Evolutionary conservation across 371 early-diverging fungal species (phyloP).

Genomic region (Actinomucor elegans): DNA sequence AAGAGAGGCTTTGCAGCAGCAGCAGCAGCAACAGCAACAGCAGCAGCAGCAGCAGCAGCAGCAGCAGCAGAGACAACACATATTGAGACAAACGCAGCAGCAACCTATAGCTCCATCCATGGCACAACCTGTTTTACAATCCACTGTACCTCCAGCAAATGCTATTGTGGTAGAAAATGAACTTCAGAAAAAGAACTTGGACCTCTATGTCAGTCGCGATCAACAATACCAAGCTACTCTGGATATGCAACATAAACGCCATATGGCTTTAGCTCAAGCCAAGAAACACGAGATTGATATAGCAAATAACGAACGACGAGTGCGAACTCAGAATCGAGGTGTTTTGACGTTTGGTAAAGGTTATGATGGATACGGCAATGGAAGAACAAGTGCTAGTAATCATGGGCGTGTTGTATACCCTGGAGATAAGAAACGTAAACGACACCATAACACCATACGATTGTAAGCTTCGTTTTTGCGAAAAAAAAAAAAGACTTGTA

Average conservation of each 20-base stretch:
- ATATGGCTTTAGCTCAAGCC: slow-evolving; percentile 39
- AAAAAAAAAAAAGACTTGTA: no score
- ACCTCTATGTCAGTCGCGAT: slow-evolving; percentile 34
- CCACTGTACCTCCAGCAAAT: neutral
- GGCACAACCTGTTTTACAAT: neutral
- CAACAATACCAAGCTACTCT: slow-evolving; percentile 36
- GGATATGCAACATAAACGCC: slow-evolving; percentile 41
- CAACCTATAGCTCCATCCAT: neutral
- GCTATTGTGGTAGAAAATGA: neutral
- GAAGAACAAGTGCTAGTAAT: slow-evolving; percentile 12
- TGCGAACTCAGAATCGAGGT: slow-evolving; percentile 29
- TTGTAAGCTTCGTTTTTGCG: slow-evolving; percentile 37
- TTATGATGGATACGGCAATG: slow-evolving; percentile 40
- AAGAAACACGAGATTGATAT: slow-evolving; percentile 42
- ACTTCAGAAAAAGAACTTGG: slow-evolving; percentile 19
- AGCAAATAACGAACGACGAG: slow-evolving; percentile 27
- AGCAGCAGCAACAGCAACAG: neutral
- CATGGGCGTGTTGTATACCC: slow-evolving; percentile 32
- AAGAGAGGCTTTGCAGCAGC: neutral
- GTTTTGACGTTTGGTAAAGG: slow-evolving; percentile 39
- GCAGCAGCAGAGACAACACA: neutral
- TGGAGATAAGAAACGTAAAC: slow-evolving; percentile 30
- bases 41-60: neutral
- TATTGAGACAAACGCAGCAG: neutral
- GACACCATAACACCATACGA: slow-evolving; percentile 25